These are phyloP conservation scores for Verticillium alfalfae DNA, from an alignment of 2,329 filamentous ascomycete species.

Conservation along the genomic window DNA sequence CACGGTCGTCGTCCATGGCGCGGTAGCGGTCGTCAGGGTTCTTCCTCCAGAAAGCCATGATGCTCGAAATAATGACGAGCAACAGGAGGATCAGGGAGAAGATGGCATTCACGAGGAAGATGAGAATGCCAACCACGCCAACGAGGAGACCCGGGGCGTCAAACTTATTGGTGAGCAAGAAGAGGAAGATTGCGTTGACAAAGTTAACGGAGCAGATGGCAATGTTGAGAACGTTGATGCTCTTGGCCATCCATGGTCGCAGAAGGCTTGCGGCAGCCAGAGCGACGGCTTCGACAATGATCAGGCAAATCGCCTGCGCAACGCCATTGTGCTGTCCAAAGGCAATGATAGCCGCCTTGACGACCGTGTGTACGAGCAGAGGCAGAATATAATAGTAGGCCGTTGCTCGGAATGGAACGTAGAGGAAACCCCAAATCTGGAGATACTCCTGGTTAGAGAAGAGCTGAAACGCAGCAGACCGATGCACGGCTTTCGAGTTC, in stretches of 20 bases:
- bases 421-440: conserved; percentile 98
- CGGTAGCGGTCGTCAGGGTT: conserved; percentile 75
- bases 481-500: conserved; percentile 84
- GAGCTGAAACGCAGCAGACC: conserved; percentile 93
- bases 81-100: conserved; percentile 79
- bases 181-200: conserved; percentile 79
- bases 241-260: conserved; percentile 98
- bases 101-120: conserved; percentile 82
- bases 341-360: conserved; percentile 87
- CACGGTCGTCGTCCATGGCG: conserved; percentile 52
- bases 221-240: conserved; percentile 95
- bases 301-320: conserved; percentile 74
- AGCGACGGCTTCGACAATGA: conserved; percentile 75
- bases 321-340: conserved; percentile 66
- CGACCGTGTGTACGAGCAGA: conserved; percentile 62
- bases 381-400: conserved; percentile 94
- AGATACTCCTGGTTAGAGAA: conserved; percentile 91
- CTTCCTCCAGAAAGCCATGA: conserved; percentile 75
- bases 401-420: conserved; percentile 92
- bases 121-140: conserved; percentile 81
- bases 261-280: conserved; percentile 75
- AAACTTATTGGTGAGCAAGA: conserved; percentile 63
- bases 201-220: conserved; percentile 87
- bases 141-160: conserved; percentile 76
- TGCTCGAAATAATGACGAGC: conserved; percentile 57